Evolutionary conservation across 2,329 filamentous ascomycete genomes (phyloP).

Genomic region (Fusarium pseudograminearum): DNA sequence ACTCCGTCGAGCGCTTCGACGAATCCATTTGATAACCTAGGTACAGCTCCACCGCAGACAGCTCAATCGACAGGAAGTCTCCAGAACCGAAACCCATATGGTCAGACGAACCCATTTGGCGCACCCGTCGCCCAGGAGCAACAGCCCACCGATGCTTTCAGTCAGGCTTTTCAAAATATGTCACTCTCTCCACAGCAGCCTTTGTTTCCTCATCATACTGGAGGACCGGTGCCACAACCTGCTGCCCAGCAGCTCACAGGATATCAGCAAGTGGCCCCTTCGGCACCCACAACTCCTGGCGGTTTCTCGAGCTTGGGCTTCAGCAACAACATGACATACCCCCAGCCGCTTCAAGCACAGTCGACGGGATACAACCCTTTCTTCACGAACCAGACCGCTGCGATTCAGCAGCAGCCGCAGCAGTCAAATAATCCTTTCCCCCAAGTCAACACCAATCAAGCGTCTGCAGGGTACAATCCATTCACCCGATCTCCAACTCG

Average conservation of each 20-base stretch:
- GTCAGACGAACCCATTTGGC: conserved; percentile 76
- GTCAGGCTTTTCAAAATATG: conserved; percentile 80
- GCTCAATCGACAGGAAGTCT: conserved; percentile 74
- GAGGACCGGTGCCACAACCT: conserved; percentile 64
- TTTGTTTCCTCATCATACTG: conserved; percentile 81
- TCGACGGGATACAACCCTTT: conserved; percentile 66
- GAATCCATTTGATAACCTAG: conserved; percentile 76
- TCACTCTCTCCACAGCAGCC: conserved; percentile 72
- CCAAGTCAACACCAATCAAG: conserved; percentile 56
- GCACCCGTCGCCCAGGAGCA: conserved; percentile 55
- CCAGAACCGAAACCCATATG: conserved; percentile 68
- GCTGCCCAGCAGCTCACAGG: conserved; percentile 54
- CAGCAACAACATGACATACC: conserved; percentile 60
- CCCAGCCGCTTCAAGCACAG: conserved; percentile 54
- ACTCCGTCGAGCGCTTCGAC: conserved; percentile 64
- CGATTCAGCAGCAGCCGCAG: conserved; percentile 50
- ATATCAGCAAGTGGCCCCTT: conserved; percentile 61
- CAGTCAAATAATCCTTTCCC: conserved; percentile 50
- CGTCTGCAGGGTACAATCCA: conserved; percentile 59
- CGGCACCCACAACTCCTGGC: conserved; percentile 57
- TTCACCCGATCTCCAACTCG: conserved; percentile 63
- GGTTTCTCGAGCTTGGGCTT: conserved; percentile 56
- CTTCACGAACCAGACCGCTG: conserved; percentile 55
- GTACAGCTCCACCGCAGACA: conserved; percentile 68
- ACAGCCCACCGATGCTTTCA: conserved; percentile 57